Evolutionary conservation across 495 filamentous ascomycete genomes (phyloP).

Genomic region (Talaromyces liani): DNA sequence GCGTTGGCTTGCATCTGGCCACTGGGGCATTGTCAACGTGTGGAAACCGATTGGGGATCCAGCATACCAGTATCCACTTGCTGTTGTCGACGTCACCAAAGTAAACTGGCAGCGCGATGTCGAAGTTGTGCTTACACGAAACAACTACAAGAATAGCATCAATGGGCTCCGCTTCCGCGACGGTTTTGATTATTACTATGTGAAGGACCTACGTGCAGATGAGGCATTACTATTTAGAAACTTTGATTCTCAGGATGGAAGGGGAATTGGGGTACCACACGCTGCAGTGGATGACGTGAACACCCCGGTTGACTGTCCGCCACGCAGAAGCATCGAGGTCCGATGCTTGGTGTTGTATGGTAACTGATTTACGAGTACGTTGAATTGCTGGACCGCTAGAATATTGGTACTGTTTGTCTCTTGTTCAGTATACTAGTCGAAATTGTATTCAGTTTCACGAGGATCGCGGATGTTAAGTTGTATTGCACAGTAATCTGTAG

Average conservation of each 20-base stretch:
- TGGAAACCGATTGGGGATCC: slow-evolving; percentile 1
- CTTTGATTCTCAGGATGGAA: background rate
- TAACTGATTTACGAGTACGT: background rate
- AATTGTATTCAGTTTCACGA: too few relatives aligned
- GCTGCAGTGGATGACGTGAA: background rate
- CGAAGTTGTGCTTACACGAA: background rate
- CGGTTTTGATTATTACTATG: background rate
- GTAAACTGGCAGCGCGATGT: slow-evolving; percentile 2
- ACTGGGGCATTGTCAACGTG: background rate
- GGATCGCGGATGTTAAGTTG: too few relatives aligned
- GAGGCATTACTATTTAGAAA: background rate
- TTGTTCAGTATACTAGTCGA: too few relatives aligned
- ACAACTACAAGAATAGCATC: slow-evolving; percentile 2
- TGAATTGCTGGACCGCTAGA: background rate
- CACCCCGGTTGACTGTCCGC: background rate
- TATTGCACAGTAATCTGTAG: too few relatives aligned
- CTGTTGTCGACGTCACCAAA: background rate
- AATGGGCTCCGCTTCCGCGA: background rate
- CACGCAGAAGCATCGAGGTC: background rate
- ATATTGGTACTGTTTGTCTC: too few relatives aligned
- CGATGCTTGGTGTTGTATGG: slow-evolving; percentile 1
- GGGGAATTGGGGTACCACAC: background rate
- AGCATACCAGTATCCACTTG: background rate
- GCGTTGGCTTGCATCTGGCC: background rate
- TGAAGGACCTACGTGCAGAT: background rate